A percentile compares a stretch with the other conserved stretches of the same genome.
Conservation (phyloP, 202 grass and related monocot species). For the Digitaria exilis region DNA sequence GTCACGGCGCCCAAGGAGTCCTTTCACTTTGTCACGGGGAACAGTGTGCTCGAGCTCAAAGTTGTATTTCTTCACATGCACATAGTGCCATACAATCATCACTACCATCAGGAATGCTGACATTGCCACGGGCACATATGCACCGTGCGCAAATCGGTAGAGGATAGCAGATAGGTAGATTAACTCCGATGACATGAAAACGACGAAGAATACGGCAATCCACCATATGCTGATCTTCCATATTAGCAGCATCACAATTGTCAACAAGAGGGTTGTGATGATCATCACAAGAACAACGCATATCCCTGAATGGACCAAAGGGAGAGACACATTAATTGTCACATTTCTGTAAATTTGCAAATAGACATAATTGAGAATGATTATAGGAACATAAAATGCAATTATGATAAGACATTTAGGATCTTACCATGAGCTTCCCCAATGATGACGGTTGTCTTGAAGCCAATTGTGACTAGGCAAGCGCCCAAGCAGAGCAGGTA, state of each 20-base stretch:
- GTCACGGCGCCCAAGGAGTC: constrained; percentile 3
- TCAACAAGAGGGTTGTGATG: constrained; percentile 41
- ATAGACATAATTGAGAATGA: not conserved
- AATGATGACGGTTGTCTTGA: constrained; percentile 45
- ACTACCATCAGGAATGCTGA: constrained; percentile 29
- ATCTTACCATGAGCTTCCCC: constrained; percentile 48
- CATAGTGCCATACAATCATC: constrained; percentile 54
- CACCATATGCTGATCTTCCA: constrained; percentile 51
- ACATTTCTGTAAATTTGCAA: not conserved
- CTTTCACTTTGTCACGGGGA: constrained; percentile 31
- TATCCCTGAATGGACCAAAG: not conserved
- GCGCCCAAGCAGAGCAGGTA: constrained; percentile 39
- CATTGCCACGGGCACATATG: constrained; percentile 43
- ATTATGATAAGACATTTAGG: not conserved
- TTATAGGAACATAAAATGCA: not conserved
- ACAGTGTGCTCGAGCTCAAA: constrained; percentile 41
- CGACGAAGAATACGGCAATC: not conserved
- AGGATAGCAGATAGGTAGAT: constrained; percentile 43
- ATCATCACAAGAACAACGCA: constrained; percentile 53
- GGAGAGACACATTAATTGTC: not conserved
- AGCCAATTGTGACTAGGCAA: constrained; percentile 34
- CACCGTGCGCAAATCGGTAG: constrained; percentile 33
- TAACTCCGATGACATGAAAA: constrained; percentile 34
- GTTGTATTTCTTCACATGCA: constrained; percentile 41
- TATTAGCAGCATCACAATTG: constrained; percentile 55